A percentile compares a stretch with the other conserved stretches of the same genome.
phyloP scores from a whole-genome alignment of 805 yeast genomes.

The Metschnikowia chrysomelidarum region DNA sequence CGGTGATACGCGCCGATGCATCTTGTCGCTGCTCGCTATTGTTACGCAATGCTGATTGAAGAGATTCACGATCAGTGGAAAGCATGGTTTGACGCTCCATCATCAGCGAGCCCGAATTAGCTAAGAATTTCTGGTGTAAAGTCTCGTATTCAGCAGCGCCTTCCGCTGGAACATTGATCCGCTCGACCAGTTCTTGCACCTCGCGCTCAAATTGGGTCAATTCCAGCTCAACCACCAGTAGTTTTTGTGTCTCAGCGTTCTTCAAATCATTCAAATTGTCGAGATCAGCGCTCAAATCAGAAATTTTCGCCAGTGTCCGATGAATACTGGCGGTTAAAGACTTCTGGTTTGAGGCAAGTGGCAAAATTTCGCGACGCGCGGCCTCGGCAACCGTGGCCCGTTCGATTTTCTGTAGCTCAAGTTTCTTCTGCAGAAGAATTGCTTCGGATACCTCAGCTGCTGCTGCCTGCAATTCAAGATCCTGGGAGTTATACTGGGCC shows the following conservation, averaged over 20 bases:
- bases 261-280: slow-evolving; percentile 43
- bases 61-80: slow-evolving; percentile 44
- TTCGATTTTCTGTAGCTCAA: slow-evolving; percentile 35
- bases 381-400: slow-evolving; percentile 42
- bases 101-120: slow-evolving; percentile 54
- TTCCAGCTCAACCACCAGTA: slow-evolving; percentile 40
- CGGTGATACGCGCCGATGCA: slow-evolving; percentile 38
- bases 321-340: slow-evolving; percentile 47
- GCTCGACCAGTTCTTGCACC: slow-evolving; percentile 17
- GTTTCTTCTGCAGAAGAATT: slow-evolving; percentile 40
- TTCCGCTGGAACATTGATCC: slow-evolving; percentile 42
- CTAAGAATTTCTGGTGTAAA: slow-evolving; percentile 55
- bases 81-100: slow-evolving; percentile 48
- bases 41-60: slow-evolving; percentile 26
- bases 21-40: slow-evolving; percentile 31
- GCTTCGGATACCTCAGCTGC: slow-evolving; percentile 47
- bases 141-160: slow-evolving; percentile 57
- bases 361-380: slow-evolving; percentile 52
- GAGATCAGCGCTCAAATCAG: slow-evolving; percentile 51
- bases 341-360: slow-evolving; percentile 56
- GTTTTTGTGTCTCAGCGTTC: slow-evolving; percentile 44
- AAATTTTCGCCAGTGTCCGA: slow-evolving; percentile 46
- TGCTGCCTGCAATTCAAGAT: slow-evolving; percentile 25
- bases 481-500: slow-evolving; percentile 24
- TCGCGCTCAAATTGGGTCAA: slow-evolving; percentile 31